These are phyloP conservation scores for Coniosporium apollinis DNA, from an alignment of 495 filamentous ascomycete species.

Conservation along the genomic window DNA sequence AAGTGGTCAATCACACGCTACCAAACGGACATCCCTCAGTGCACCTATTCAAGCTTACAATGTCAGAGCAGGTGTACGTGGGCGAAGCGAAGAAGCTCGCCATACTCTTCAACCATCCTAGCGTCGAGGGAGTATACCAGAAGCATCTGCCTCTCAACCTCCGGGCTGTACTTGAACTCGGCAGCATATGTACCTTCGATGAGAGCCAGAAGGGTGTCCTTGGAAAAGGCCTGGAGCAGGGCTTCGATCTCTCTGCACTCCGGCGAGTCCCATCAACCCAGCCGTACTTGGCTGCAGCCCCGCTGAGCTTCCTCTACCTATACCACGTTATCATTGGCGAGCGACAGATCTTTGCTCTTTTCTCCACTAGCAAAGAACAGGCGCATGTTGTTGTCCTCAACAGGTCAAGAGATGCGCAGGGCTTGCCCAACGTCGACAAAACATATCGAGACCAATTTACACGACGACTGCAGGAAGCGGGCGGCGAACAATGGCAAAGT, in stretches of 20 bases:
- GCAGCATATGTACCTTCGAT: slow-evolving; percentile 90
- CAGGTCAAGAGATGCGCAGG: slow-evolving; percentile 56
- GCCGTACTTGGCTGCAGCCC: slow-evolving; percentile 47
- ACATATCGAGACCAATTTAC: slow-evolving; percentile 67
- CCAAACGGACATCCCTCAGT: slow-evolving; percentile 91
- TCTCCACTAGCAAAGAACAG: slow-evolving; percentile 65
- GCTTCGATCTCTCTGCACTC: slow-evolving; percentile 74
- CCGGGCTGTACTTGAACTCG: slow-evolving; percentile 72
- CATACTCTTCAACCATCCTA: slow-evolving; percentile 73
- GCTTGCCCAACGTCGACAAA: slow-evolving; percentile 77
- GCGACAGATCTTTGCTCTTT: slow-evolving; percentile 80
- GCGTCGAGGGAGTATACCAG: slow-evolving; percentile 93
- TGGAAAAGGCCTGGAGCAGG: slow-evolving; percentile 80
- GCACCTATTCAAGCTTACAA: slow-evolving; percentile 81
- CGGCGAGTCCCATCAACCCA: slow-evolving; percentile 44
- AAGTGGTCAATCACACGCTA: slow-evolving; percentile 66
- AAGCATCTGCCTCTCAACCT: slow-evolving; percentile 73
- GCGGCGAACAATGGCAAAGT: slow-evolving; percentile 53
- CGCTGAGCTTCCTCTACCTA: slow-evolving; percentile 68
- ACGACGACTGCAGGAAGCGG: slow-evolving; percentile 45
- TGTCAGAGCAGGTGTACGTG: slow-evolving; percentile 78
- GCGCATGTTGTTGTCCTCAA: slow-evolving; percentile 78
- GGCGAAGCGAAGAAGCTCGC: slow-evolving; percentile 67
- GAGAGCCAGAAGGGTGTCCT: slow-evolving; percentile 78
- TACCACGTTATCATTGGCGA: slow-evolving; percentile 87